Percentiles rank a stretch among this genome's conserved stretches.
These are phyloP conservation scores for Gastrodia elata DNA, from an alignment of 106 monocot genomes.

Conservation along the genomic window DNA sequence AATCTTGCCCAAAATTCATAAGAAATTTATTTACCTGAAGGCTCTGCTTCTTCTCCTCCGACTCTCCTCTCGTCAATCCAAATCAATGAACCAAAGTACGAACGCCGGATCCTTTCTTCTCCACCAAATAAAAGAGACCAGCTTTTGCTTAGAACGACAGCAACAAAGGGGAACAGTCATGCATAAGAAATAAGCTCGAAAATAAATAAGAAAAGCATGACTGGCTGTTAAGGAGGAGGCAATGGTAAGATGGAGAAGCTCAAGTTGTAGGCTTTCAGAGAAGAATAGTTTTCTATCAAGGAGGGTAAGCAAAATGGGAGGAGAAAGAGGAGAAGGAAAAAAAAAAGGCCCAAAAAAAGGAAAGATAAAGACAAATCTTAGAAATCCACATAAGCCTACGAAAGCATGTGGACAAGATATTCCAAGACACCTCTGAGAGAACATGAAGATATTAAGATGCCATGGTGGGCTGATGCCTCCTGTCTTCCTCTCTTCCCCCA, in stretches of 20 bases:
- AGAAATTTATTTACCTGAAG: conserved; percentile 24
- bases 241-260: conserved; percentile 12
- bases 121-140: conserved; percentile 1
- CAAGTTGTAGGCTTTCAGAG: conserved; percentile 7
- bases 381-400: conserved; percentile 26
- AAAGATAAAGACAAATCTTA: conserved; percentile 24
- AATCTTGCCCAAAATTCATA: neutral
- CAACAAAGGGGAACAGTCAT: conserved; percentile 10
- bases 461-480: conserved; percentile 14
- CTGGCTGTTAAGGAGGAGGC: conserved; percentile 7
- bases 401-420: conserved; percentile 41
- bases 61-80: conserved; percentile 11
- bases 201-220: conserved; percentile 7
- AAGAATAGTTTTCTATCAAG: conserved; percentile 9
- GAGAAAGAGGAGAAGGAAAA: conserved; percentile 2
- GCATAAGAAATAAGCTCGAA: neutral
- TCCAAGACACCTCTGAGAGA: conserved; percentile 34
- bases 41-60: conserved; percentile 1
- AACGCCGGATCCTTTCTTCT: neutral
- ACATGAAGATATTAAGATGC: conserved; percentile 30
- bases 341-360: neutral
- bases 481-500: conserved; percentile 6
- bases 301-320: no score
- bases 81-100: neutral
- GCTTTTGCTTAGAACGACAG: conserved; percentile 11